A percentile compares a stretch with the other conserved stretches of the same genome.
Conservation (phyloP, 1,139 yeast genomes). For the Geotrichum klebahnii region DNA sequence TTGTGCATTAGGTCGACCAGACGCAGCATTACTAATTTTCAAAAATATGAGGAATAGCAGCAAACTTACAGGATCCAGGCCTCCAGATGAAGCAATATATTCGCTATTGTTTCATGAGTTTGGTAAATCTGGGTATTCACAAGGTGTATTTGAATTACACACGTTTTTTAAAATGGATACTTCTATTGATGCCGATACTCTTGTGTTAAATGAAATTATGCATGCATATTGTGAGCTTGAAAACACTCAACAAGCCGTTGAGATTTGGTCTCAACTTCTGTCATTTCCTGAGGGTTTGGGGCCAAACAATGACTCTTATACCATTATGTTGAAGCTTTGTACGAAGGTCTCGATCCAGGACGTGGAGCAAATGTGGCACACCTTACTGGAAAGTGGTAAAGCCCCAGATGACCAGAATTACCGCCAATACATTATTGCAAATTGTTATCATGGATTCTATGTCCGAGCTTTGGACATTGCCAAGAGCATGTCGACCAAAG, state of each 20-base stretch:
- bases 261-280: slow-evolving; percentile 57
- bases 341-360: slow-evolving; percentile 57
- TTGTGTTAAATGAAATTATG: slow-evolving; percentile 58
- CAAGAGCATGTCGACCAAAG: slow-evolving; percentile 48
- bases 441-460: slow-evolving; percentile 64
- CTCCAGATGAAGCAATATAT: slow-evolving; percentile 65
- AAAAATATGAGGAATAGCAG: slow-evolving; percentile 56
- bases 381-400: slow-evolving; percentile 49
- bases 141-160: slow-evolving; percentile 66
- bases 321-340: slow-evolving; percentile 65
- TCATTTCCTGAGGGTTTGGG: slow-evolving; percentile 49
- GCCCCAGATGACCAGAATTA: slow-evolving; percentile 54
- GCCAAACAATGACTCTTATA: slow-evolving; percentile 63
- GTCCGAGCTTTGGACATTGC: slow-evolving; percentile 56
- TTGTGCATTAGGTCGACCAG: slow-evolving; percentile 54
- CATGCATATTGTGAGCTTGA: slow-evolving; percentile 64
- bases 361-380: slow-evolving; percentile 62
- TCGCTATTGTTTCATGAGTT: slow-evolving; percentile 57
- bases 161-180: slow-evolving; percentile 64
- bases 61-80: slow-evolving; percentile 57
- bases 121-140: slow-evolving; percentile 56
- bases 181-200: slow-evolving; percentile 54
- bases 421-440: slow-evolving; percentile 65
- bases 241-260: slow-evolving; percentile 57
- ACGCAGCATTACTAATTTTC: slow-evolving; percentile 62